A percentile compares a stretch with the other conserved stretches of the same genome.
phyloP scores from a whole-genome alignment of 1,284 basidiomycete genomes.

The Anthracocystis walkeri region DNA sequence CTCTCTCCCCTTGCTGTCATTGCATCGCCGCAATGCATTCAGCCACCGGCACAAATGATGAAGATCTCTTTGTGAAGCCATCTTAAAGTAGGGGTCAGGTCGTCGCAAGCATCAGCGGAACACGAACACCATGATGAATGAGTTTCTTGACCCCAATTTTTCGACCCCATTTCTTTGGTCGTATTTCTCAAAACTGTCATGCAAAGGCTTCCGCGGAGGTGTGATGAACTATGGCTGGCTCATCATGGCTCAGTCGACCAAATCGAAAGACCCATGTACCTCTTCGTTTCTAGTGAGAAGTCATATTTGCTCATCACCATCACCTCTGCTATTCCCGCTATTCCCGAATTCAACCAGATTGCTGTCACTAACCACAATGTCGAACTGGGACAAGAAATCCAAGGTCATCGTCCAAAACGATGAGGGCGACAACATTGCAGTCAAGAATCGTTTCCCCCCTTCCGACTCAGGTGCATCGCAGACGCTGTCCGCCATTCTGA shows the following conservation, averaged over 20 bases:
- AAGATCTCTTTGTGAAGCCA: not conserved
- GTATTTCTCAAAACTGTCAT: not conserved
- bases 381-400: conserved; percentile 10
- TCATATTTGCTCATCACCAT: not conserved
- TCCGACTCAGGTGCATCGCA: not conserved
- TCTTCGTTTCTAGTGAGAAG: too few species aligned
- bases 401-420: conserved; percentile 6
- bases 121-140: not conserved
- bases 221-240: not conserved
- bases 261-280: too few species aligned
- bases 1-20: not conserved
- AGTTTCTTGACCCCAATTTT: conserved; percentile 5
- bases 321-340: not conserved
- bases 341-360: not conserved
- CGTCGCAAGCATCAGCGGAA: too few species aligned
- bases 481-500: conserved; percentile 4
- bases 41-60: not conserved
- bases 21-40: not conserved
- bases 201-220: not conserved
- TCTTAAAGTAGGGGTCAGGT: not conserved
- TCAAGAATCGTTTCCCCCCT: conserved; percentile 14
- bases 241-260: not conserved
- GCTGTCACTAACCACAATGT: not conserved
- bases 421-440: conserved; percentile 1
- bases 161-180: not conserved